These are phyloP conservation scores for Tricholoma sp. DNA, from an alignment of 768 basidiomycete species.

Conservation along the genomic window DNA sequence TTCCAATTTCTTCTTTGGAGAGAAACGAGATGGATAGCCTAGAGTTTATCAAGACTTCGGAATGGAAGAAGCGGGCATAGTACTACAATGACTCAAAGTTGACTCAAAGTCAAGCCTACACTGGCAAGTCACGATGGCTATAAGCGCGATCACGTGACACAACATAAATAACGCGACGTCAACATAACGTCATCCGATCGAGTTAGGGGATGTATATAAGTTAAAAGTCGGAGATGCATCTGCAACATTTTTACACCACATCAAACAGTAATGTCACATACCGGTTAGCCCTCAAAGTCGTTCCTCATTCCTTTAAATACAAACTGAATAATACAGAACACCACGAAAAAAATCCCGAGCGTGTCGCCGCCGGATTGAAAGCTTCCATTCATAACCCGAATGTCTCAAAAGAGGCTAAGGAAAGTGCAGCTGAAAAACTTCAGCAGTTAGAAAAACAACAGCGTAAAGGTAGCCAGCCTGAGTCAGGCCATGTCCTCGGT, in stretches of 20 bases:
- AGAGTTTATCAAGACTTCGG: background rate
- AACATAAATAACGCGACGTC: background rate
- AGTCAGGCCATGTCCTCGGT: constrained; percentile 13
- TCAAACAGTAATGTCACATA: constrained; percentile 3
- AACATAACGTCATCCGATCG: constrained; percentile 5
- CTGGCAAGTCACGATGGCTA: background rate
- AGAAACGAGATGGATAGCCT: no score
- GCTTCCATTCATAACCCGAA: constrained; percentile 52
- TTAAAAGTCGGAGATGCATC: background rate
- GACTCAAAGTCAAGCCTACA: no score
- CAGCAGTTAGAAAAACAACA: constrained; percentile 18
- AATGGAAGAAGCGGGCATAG: no score
- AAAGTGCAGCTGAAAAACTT: constrained; percentile 38
- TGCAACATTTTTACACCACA: background rate
- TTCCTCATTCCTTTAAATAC: no score
- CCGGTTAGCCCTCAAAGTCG: constrained; percentile 3
- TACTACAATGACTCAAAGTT: no score
- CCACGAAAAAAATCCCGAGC: constrained; percentile 32
- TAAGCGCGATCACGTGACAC: constrained; percentile 11
- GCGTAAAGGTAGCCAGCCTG: background rate
- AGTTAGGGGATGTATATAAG: no score
- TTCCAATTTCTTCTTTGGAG: background rate
- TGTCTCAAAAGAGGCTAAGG: constrained; percentile 48
- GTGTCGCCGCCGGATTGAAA: constrained; percentile 52
- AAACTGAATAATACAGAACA: constrained; percentile 4